Evolutionary conservation across 179 eudicot genomes (phyloP).

Genomic region (Gypsophila paniculata): DNA sequence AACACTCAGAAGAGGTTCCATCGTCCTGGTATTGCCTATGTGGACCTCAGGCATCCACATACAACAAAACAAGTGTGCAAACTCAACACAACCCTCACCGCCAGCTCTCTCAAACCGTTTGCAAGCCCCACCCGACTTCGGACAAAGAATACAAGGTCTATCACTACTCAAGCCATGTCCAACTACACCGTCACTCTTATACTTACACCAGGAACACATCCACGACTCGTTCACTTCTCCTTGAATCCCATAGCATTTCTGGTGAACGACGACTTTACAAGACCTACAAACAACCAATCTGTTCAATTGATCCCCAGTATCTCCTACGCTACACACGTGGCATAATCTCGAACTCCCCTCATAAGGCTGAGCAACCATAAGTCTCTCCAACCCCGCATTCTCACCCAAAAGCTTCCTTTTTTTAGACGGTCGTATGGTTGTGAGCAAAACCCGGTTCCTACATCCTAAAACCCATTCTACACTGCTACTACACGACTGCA

Average conservation of each 20-base stretch:
- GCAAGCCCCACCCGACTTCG: constrained; percentile 75
- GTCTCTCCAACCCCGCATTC: constrained; percentile 78
- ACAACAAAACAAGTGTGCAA: constrained; percentile 85
- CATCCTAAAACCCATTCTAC: constrained; percentile 95
- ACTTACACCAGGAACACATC: constrained; percentile 81
- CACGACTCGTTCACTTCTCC: constrained; percentile 52
- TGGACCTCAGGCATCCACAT: constrained; percentile 92
- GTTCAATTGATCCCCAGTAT: constrained; percentile 62
- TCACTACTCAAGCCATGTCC: constrained; percentile 27
- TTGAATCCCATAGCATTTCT: constrained; percentile 84
- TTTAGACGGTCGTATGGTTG: constrained; percentile 76
- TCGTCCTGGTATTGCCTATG: constrained; percentile 58
- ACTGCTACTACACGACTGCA: constrained; percentile 42
- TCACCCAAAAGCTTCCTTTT: constrained; percentile 82
- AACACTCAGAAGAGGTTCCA: constrained; percentile 76
- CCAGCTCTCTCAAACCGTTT: constrained; percentile 52
- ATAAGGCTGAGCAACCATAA: constrained; percentile 56
- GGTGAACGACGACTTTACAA: constrained; percentile 73
- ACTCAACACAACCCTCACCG: constrained; percentile 38
- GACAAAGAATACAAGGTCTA: constrained; percentile 75
- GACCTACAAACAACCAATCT: constrained; percentile 61
- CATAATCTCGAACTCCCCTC: constrained; percentile 62
- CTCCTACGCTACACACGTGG: constrained; percentile 80
- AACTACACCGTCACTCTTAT: constrained; percentile 29
- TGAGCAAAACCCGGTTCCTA: constrained; percentile 64